These are phyloP conservation scores for Mycena venus DNA, from an alignment of 768 basidiomycete species.

Conservation along the genomic window DNA sequence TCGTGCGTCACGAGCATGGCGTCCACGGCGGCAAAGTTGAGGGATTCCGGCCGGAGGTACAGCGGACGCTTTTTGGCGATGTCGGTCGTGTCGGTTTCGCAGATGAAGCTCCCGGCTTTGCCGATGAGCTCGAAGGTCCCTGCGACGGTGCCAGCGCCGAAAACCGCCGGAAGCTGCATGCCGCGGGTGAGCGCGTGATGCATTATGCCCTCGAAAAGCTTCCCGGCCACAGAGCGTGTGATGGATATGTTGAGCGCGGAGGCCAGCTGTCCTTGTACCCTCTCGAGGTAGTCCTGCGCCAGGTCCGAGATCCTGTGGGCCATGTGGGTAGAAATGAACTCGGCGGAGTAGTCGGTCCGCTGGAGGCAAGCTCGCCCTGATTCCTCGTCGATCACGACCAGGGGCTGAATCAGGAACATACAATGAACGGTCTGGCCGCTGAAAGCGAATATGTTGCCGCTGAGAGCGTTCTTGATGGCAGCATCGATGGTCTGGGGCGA, in stretches of 20 bases:
- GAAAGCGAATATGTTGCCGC: neutral
- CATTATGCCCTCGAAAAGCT: constrained; percentile 12
- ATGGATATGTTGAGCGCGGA: neutral
- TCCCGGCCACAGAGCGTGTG: constrained; percentile 9
- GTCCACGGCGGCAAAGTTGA: constrained; percentile 6
- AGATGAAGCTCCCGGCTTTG: constrained; percentile 9
- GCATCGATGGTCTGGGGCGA: neutral
- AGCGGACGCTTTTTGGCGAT: constrained; percentile 6
- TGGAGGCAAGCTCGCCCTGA: constrained; percentile 8
- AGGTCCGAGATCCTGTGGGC: neutral
- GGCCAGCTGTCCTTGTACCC: constrained; percentile 3
- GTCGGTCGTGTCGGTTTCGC: constrained; percentile 1
- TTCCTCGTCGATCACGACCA: neutral
- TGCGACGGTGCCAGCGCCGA: constrained; percentile 8
- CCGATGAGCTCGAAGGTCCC: neutral
- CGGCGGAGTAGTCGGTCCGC: no score
- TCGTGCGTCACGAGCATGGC: constrained; percentile 6
- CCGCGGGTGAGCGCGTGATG: no score
- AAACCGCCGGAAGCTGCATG: constrained; percentile 8
- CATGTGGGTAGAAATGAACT: neutral
- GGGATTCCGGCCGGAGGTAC: constrained; percentile 11
- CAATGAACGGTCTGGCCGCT: neutral
- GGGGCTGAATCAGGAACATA: neutral
- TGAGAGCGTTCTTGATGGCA: no score
- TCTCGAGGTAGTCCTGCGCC: neutral